A percentile compares a stretch with the other conserved stretches of the same genome.
These are phyloP conservation scores for Pseudogymnoascus sp. DNA, from an alignment of 2,329 filamentous ascomycete genomes.

Conservation along the genomic window DNA sequence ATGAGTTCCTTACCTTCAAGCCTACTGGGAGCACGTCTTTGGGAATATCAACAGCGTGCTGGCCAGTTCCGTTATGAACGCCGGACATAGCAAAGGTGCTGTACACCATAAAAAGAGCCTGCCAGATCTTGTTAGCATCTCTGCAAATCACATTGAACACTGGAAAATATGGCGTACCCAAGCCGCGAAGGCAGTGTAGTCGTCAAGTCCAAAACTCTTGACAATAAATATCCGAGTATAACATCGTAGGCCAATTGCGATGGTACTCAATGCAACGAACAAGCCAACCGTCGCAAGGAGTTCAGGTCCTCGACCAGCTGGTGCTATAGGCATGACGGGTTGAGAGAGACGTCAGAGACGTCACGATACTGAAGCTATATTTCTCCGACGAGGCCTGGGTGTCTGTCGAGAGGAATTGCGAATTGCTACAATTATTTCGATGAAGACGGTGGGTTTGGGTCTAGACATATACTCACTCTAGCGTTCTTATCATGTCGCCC, in stretches of 20 bases:
- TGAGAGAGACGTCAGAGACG: not conserved
- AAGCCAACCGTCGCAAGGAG: constrained; percentile 15
- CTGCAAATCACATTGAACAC: not conserved
- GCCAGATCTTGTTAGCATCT: not conserved
- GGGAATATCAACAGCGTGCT: constrained; percentile 19
- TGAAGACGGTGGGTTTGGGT: not conserved
- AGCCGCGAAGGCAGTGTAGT: constrained; percentile 18
- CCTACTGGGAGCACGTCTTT: constrained; percentile 20
- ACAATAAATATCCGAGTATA: constrained; percentile 24
- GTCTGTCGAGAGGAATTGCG: not conserved
- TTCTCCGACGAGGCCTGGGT: not conserved
- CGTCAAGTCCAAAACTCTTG: constrained; percentile 25
- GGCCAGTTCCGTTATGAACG: constrained; percentile 23
- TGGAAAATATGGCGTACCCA: constrained; percentile 15
- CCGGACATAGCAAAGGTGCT: constrained; percentile 20
- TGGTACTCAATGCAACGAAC: constrained; percentile 30
- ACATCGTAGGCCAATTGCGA: constrained; percentile 21
- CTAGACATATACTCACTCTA: not conserved
- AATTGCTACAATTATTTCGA: not conserved
- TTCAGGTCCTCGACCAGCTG: constrained; percentile 14
- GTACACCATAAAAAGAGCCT: constrained; percentile 14
- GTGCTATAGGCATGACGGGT: constrained; percentile 6
- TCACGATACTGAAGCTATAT: not conserved
- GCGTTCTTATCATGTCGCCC: not conserved
- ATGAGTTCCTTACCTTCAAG: constrained; percentile 19